Evolutionary conservation across 2,329 filamentous ascomycete genomes (phyloP), one percentile per base, ranked within the genome.

Genomic region (Laburnicola sp.): DNA sequence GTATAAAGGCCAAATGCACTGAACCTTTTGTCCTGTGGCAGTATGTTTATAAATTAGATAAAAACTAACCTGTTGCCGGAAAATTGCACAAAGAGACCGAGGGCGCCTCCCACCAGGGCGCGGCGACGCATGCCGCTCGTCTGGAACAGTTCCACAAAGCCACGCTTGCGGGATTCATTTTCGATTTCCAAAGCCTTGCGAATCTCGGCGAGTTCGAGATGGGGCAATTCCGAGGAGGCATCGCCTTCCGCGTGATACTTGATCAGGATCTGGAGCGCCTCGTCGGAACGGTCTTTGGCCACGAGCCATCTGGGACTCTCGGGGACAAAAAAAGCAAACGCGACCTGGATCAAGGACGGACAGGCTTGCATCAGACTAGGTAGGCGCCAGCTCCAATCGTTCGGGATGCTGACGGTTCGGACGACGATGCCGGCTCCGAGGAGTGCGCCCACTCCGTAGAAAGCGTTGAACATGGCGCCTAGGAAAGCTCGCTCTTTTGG

Each of bases 41-140:
- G n/a, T n/a, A n/a, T n/a, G n/a, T n/a, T n/a, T n/a, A n/a, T n/a
- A n/a, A n/a, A n/a, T 34, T 34, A 34, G 7, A 7, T n/a, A 34
- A 52, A 82, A 65, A 87, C 82, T 2, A 87, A 73, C 3, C 40
- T 85, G 63, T 87, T 87, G 23, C 86, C 85, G 40, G 80, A 84
- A 69, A 85, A 88, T 68, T 88, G 85, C 1, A 83, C 85, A 58
- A 87, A 86, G 58, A 87, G 69, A 54, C 84, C 86, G 10, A 88
- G 76, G 0, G 81, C 84, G 30, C 86, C 71, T 22, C 86, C 76
- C 42, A 88, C 82, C 23, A 80, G 77, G 36, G 87, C 74, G 2
- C 86, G 79, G 66, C 84, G 62, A 87, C 87, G 23, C 39, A 41
- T 41, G 69, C 71, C 6, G 6, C 77, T 72, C 28, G 65, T 74